Base-by-base conservation (phyloP, 495 filamentous ascomycete species). In the Penicillium odoratum region DNA sequence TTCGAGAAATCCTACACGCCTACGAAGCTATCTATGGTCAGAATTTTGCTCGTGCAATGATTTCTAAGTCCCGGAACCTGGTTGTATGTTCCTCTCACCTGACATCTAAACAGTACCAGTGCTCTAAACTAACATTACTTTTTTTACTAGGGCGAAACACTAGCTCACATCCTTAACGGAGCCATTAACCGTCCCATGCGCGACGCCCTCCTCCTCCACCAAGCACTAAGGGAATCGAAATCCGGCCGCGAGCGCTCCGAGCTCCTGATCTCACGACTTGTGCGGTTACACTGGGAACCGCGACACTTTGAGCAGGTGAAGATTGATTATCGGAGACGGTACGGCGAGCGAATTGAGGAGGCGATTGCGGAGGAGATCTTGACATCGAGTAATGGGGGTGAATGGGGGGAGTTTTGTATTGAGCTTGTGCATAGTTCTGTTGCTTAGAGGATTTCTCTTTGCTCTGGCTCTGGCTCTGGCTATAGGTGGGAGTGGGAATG, bases 101-200 rank as follows among this genome's bases (percentile, higher is more conserved):
- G n/a, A 47, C 1, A 30, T 42, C 15, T 5, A 21, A 1, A 21
- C 1, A 21, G 21, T 21, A 21, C 21, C 21, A 21, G 21, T 21
- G 21, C 21, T 21, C 21, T 21, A 21, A 21, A 21, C 21, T 21
- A 21, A 21, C 21, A 21, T 21, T 21, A 21, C 21, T 21, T 36
- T n/a, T 10, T 40, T 29, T 48, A 13, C 10, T 33, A 97, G 94
- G 94, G 94, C 47, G 94, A 98, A 75, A 85, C 94, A 18, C 85
- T 98, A 25, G 91, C 93, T 11, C 94, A 98, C 74, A 90, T 98
- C 59, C 89, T 98, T 67, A 97, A 97, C 74, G 94, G 95, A 65
- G 87, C 93, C 42, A 93, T 97, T 74, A 97, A 98, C 74, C 88
- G 90, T 47, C 92, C 94, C 34, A 88, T 96, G 60, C 93, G 94